Base-by-base conservation (phyloP, 2,329 filamentous ascomycete genomes). In the Colletotrichum karsti region DNA sequence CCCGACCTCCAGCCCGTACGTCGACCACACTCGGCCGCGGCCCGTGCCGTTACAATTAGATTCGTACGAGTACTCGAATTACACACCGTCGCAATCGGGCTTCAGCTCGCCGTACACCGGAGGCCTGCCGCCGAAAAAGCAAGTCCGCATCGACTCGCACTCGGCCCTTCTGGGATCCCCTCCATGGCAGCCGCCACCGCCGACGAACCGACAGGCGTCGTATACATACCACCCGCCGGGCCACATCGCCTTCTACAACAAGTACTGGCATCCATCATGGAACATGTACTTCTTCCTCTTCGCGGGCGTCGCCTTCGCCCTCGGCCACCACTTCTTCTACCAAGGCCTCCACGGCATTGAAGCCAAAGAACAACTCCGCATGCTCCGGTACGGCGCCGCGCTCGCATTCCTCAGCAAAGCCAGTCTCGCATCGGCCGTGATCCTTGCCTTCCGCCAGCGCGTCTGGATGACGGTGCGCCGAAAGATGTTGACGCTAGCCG, bases 361-460 rank as follows among this genome's bases (percentile, higher is more conserved):
- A 10, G 77, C 78, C 7, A 70, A 69, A 54, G 71, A 77, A 28
- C 79, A 80, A 61, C 61, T 80, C 9, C 65, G 72, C 13, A 80
- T 78, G 77, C 72, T 79, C 20, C 75, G 79, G 9, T 77, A 78
- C 55, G 79, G 79, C 3, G 75, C 78, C 1, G 73, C 77, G 0
- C 69, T 81, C n/a, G 75, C 79, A 0, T 80, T 79, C 51, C 75
- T 77, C 18, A 72, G 76, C 5, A 81, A 81, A 70, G 78, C 79
- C 5, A 74, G 73, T 4, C 73, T 81, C 15, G 76, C 75, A 41
- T 73, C 78, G 3, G 74, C 77, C 7, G 74, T 78, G 1, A 71
- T 79, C 10, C 68, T 78, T 13, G 77, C 71, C 0, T 73, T 72
- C 35, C 69, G 69, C 1, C 71, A 73, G 41, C 64, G 71, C 5